Evolutionary conservation across 805 yeast species (phyloP), one percentile per base, ranked within the genome.

Genomic region (Hemisphaericaspora nanyangensis): DNA sequence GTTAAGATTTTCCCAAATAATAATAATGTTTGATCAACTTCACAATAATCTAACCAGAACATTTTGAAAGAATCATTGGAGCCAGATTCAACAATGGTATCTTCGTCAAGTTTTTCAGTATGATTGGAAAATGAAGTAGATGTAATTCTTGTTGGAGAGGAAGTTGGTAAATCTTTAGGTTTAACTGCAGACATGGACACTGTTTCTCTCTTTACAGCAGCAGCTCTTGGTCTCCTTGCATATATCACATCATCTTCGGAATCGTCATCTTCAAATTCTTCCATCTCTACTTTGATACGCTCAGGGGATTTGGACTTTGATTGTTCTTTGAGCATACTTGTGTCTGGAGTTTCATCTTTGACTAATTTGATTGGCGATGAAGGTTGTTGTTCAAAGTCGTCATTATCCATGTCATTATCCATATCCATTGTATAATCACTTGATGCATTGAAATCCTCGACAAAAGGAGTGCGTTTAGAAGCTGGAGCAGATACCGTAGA

Each of bases 11-110:
- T 88, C 38, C 99, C 99, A 58, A 85, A 91, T 7, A 93, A 68
- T 15, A 86, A 58, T 35, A 93, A 62, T 0, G 80, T 63, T 48
- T 74, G 74, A 42, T 82, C 85, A 10, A 83, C 78, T 56, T 91
- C 98, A 17, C 84, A 72, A 58, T 80, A 89, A 60, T 93, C 99
- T 22, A 85, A 63, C 97, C 97, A 93, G 59, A 75, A 93, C 81
- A 91, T 80, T 50, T 77, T 76, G 55, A 89, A 74, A 1, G 70
- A 49, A 31, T 73, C 75, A 3, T 68, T 59, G n/a, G 61, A 60
- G 7, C 56, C 56, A 34, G 45, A 54, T 11, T 45, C 49, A 5
- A 30, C 35, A 7, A 46, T 50, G n/a, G 54, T 34, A 12, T 48
- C 46, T 33, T 55, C 51, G 8, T 59, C 63, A 18, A 68, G 35